Evolutionary conservation across 805 yeast species (phyloP), one percentile per base, ranked within the genome.

Genomic region (Yarrowia deformans): DNA sequence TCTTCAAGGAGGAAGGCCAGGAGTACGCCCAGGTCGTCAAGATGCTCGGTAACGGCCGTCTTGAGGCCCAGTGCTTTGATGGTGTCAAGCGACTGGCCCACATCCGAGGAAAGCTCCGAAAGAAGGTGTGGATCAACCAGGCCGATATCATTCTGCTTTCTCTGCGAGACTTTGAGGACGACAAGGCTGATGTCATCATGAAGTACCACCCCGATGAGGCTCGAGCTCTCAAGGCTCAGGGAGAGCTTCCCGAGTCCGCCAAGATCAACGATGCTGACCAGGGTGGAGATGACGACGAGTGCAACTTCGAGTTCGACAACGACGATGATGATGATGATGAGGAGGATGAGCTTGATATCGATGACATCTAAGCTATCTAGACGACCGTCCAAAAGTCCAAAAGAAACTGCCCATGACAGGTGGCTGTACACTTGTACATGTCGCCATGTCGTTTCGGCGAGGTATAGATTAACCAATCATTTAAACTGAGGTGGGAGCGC

Each of bases 111-210:
- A 95, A 95, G 80, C 87, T 95, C 83, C 91, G 99, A 87, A 95
- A 95, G 89, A 95, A 94, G 87, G 99, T 95, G 71, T 95, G 99
- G 99, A 93, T 95, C 92, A 91, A 91, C 60, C 98, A 93, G 81
- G 99, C 99, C 83, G 99, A 95, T 79, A 95, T 95, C 75, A 92
- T 95, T 74, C 84, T 95, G 78, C 95, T 94, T 60, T 93, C 97
- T 8, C 87, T 95, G 76, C 93, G 99, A 85, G 99, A 95, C 77
- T 95, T 95, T 88, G 98, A 95, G 82, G 98, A 94, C 77, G 97
- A 91, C 72, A 97, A 91, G 80, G 95, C 98, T 84, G 99, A 95
- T 80, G 98, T 95, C 74, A 94, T 95, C 70, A 96, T 94, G 81
- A 95, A 95, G 82, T 95, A 90, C 82, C 92, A 90, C 80, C 89